Evolutionary conservation across 2,329 filamentous ascomycete species (phyloP), one percentile per base, ranked within the genome.

Genomic region (Talaromyces funiculosus): DNA sequence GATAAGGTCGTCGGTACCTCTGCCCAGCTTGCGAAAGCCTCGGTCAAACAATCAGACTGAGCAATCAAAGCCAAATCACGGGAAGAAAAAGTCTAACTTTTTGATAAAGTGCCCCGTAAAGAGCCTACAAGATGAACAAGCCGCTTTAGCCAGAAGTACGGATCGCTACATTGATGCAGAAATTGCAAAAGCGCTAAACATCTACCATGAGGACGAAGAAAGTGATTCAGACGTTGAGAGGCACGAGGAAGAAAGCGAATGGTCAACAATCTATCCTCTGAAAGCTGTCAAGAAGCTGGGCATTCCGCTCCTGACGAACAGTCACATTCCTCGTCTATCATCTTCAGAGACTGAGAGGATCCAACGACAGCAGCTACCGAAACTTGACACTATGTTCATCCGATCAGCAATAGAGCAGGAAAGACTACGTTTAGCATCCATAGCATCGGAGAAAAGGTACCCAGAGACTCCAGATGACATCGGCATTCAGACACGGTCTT

Each of bases 281-380:
- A 60, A 59, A 45, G 56, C 62, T n/a, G 59, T 61, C 24, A 63
- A 62, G 18, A 49, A 63, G 26, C 54, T 63, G 16, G 56, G 58
- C 3, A 61, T 65, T 38, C 62, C 61, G 22, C 57, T 61, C 37
- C 57, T 63, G 47, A 53, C 57, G n/a, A 57, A 49, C 20, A 51
- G 56, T 8, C 65, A 62, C 9, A 58, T 59, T 29, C 61, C 57
- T 16, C 65, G 65, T 31, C 59, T 67, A 26, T 57, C 63, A 3
- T 70, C 65, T 1, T 60, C 62, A 12, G 60, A 59, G 43, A 68
- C 62, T 40, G 68, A 69, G 64, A 65, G 63, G 40, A 65, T 67
- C 37, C 55, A 67, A 45, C 67, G 66, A 53, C 57, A 65, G 43
- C 64, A 64, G 35, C 62, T 69, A 26, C 67, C 69, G 40, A 67